phyloP scores from a whole-genome alignment of 2,329 filamentous ascomycete genomes.

The Penicillium sp. region DNA sequence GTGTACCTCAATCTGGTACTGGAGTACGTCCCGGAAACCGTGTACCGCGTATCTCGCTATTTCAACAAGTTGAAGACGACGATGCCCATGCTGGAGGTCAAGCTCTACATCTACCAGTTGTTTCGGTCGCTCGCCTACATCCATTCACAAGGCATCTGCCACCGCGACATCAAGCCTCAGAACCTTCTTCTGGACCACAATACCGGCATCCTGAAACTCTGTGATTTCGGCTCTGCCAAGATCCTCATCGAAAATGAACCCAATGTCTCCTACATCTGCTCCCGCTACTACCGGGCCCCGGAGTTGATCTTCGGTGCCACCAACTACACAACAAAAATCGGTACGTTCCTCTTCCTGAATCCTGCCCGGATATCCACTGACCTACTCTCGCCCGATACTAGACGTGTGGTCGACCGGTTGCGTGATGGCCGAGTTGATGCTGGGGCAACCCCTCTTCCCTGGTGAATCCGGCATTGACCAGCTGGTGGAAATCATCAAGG shows the following conservation, averaged over 20 bases:
- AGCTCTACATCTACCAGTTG: constrained; percentile 99
- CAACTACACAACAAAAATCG: constrained; percentile 99
- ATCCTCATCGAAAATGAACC: constrained; percentile 98
- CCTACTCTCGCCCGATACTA: constrained; percentile 38
- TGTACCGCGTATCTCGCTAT: constrained; percentile 95
- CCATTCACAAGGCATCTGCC: constrained; percentile 97
- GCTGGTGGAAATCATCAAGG: constrained; percentile 98
- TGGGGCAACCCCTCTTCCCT: constrained; percentile 94
- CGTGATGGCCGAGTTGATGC: constrained; percentile 99
- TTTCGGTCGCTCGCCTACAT: constrained; percentile 98
- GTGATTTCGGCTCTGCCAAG: constrained; percentile 98
- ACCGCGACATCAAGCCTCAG: constrained; percentile 98
- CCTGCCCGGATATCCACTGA: background rate
- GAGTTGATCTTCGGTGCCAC: constrained; percentile 98
- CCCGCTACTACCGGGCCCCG: constrained; percentile 94
- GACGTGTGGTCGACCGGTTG: constrained; percentile 99
- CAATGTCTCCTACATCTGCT: constrained; percentile 99
- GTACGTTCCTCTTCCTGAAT: constrained; percentile 53
- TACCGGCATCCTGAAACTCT: constrained; percentile 90
- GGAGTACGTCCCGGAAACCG: constrained; percentile 96
- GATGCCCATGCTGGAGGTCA: constrained; percentile 97
- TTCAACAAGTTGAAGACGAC: constrained; percentile 99
- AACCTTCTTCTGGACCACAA: constrained; percentile 90
- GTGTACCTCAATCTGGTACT: constrained; percentile 98
- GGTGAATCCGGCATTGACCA: constrained; percentile 98